Conservation (phyloP, 345 rosid genomes). For the Eucalyptus erythrocorys region DNA sequence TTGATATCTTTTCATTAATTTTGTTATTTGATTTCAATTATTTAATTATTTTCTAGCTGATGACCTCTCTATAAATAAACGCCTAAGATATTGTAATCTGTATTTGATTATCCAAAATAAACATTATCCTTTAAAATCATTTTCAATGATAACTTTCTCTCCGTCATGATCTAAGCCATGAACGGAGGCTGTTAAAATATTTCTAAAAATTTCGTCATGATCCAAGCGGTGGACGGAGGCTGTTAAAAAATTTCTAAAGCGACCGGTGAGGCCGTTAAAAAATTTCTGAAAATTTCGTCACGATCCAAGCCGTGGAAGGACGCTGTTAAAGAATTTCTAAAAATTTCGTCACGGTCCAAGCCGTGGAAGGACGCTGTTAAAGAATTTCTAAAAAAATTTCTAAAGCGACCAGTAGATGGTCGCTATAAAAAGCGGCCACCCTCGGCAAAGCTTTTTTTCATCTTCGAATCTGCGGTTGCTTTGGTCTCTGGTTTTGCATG, state of each 20-base stretch:
- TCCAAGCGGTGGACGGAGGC: not conserved
- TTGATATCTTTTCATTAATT: too few species aligned
- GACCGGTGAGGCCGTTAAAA: not conserved
- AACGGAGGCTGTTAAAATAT: too few species aligned
- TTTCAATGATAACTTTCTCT: fast-evolving
- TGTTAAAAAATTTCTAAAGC: not conserved
- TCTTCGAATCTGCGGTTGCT: not conserved
- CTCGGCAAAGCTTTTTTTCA: not conserved
- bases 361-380: not conserved
- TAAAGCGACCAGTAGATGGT: not conserved
- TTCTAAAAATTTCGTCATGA: too few species aligned
- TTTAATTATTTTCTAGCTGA: fast-evolving
- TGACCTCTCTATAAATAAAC: too few species aligned
- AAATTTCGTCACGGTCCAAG: too few species aligned
- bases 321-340: too few species aligned
- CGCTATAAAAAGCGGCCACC: not conserved
- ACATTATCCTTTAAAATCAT: too few species aligned
- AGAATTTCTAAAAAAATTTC: not conserved
- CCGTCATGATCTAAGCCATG: too few species aligned
- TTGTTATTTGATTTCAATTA: too few species aligned
- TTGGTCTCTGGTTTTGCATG: not conserved
- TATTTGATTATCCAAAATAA: too few species aligned
- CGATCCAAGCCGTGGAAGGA: too few species aligned
- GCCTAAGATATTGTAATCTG: too few species aligned
- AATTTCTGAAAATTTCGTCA: not conserved